Evolutionary conservation across 2,329 filamentous ascomycete species (phyloP), one percentile per base, ranked within the genome.

Genomic region (Xylaria sp.): DNA sequence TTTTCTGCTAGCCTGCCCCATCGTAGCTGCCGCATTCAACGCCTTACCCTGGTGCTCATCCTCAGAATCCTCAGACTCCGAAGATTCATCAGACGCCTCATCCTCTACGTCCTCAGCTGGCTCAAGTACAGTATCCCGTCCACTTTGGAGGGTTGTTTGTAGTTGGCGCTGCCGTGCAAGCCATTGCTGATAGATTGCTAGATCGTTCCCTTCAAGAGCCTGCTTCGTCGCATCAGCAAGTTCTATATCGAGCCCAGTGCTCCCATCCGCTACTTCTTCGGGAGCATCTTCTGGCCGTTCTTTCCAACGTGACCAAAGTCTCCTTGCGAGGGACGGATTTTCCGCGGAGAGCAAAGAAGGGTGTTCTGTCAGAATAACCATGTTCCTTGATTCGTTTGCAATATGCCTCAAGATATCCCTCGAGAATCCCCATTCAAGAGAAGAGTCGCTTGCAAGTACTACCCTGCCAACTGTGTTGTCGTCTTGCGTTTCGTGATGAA

Each of bases 351-450:
- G 71, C 2, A 76, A 69, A 0, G 76, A 77, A 1, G 85, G 80
- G 59, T 86, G 84, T 65, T 97, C 92, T 0, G 93, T 97, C 40
- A 99, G 74, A 48, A 99, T 85, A 34, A 99, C 83, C 42, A 97
- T 76, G 69, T 97, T 99, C 39, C 86, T 85, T 1, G 87, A 77
- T 60, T 95, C 89, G 54, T 83, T 80, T 0, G 91, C 91, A 50
- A 99, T 79, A 8, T 81, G 80, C 59, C 83, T 85, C 44, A 99
- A 75, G 0, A 92, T 79, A 48, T 93, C 87, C 65, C 89, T 91
- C 0, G 94, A 95, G 67, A 96, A 96, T 0, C 94, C 94, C 94
- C 94, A 99, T 64, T 96, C 91, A 18, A 97, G 75, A 24, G 90
- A 95, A 2, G 86, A 83, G 69, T 97, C 93, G 63, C 91, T 97